Percentiles rank a stretch among this genome's conserved stretches.
Evolutionary conservation across 768 basidiomycete genomes (phyloP).

Genomic region (Psilocybe subaeruginosa): DNA sequence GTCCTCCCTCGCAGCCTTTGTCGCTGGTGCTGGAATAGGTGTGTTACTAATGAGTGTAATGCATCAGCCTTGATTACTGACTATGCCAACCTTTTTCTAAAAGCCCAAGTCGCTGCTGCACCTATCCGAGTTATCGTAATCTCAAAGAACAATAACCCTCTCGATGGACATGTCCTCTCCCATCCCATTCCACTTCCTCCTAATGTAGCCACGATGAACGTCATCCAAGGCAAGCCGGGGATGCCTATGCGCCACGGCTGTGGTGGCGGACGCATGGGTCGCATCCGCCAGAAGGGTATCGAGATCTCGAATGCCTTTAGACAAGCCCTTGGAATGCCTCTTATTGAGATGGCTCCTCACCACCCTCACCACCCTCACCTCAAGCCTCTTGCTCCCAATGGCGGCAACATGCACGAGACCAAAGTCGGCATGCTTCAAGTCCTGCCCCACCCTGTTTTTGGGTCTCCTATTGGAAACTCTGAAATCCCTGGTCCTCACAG

Average conservation of each 20-base stretch:
- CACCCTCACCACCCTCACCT: slow-evolving; percentile 3
- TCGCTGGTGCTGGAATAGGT: slow-evolving; percentile 40
- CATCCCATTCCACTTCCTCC: slow-evolving; percentile 19
- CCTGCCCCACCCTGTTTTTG: slow-evolving; percentile 17
- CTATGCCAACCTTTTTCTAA: background rate
- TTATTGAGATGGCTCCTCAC: slow-evolving; percentile 35
- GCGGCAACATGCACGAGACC: background rate
- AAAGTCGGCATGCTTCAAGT: slow-evolving; percentile 2
- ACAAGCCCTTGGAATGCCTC: slow-evolving; percentile 55
- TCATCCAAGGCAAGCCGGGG: background rate
- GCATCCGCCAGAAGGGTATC: slow-evolving; percentile 45
- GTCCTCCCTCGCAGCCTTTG: slow-evolving; percentile 35
- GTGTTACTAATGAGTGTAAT: slow-evolving; percentile 13
- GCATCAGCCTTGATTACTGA: background rate
- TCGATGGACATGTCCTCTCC: slow-evolving; percentile 23
- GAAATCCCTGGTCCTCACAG: slow-evolving; percentile 4
- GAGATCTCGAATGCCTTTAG: slow-evolving; percentile 58
- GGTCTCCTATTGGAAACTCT: background rate
- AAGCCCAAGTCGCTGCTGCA: slow-evolving; percentile 46
- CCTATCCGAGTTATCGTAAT: slow-evolving; percentile 53
- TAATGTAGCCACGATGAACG: background rate
- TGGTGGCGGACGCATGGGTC: slow-evolving; percentile 19
- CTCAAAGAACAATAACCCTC: slow-evolving; percentile 14
- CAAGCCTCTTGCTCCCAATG: background rate
- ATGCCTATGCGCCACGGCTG: slow-evolving; percentile 13